These are phyloP conservation scores for Sphaerostilbella broomeana DNA, from an alignment of 2,329 filamentous ascomycete genomes.

Conservation along the genomic window DNA sequence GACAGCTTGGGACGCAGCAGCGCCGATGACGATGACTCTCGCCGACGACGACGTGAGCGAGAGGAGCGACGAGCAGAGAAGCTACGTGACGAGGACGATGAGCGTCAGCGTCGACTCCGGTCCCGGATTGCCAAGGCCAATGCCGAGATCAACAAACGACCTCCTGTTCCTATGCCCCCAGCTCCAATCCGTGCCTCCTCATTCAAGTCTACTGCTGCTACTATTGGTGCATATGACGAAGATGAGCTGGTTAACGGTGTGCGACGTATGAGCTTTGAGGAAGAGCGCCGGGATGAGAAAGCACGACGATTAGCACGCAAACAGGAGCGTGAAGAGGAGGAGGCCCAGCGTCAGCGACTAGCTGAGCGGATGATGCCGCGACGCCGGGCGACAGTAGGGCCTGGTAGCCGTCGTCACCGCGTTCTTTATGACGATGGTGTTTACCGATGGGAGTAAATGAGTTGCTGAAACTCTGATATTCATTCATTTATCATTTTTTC, in stretches of 20 bases:
- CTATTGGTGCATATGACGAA: slow-evolving; percentile 14
- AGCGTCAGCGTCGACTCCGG: slow-evolving; percentile 22
- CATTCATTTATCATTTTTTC: too few species aligned
- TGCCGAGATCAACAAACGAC: slow-evolving; percentile 34
- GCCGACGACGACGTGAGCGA: slow-evolving; percentile 20
- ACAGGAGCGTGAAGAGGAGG: slow-evolving; percentile 26
- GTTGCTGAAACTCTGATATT: too few species aligned
- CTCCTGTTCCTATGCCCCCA: slow-evolving; percentile 24
- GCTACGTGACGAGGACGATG: slow-evolving; percentile 23
- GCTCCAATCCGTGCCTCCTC: slow-evolving; percentile 19
- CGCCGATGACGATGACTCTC: slow-evolving; percentile 23
- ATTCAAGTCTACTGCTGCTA: slow-evolving; percentile 20
- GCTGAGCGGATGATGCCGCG: slow-evolving; percentile 35
- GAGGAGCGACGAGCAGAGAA: slow-evolving; percentile 20
- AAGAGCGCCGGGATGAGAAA: slow-evolving; percentile 27
- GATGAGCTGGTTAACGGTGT: slow-evolving; percentile 31
- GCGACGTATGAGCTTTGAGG: slow-evolving; percentile 27
- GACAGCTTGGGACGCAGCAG: slow-evolving; percentile 25
- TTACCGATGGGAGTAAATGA: slow-evolving; percentile 34
- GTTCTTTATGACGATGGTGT: slow-evolving; percentile 33
- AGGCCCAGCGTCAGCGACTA: slow-evolving; percentile 34
- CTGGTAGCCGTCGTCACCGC: slow-evolving; percentile 30
- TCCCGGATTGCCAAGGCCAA: slow-evolving; percentile 36
- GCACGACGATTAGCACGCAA: slow-evolving; percentile 20
- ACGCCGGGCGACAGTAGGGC: slow-evolving; percentile 31